Conservation (phyloP, 1,139 yeast species). For the Yamadazyma triangularis region DNA sequence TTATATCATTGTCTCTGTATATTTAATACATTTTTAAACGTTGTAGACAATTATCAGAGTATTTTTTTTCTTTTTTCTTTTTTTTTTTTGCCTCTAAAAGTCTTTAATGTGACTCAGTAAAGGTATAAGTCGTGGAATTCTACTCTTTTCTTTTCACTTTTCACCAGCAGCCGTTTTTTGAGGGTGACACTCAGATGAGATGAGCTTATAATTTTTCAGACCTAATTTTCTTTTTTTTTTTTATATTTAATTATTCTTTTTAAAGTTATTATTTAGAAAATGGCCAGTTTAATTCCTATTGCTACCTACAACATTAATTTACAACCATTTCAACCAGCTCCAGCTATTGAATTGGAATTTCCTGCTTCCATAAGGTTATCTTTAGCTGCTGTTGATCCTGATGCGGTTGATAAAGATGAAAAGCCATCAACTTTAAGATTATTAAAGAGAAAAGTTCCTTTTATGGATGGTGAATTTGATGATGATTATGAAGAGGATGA, state of each 20-base stretch:
- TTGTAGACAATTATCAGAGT: constrained; percentile 1
- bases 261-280: constrained; percentile 16
- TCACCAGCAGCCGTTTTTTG: too few relatives aligned
- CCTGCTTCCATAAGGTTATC: constrained; percentile 90
- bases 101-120: too few relatives aligned
- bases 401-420: constrained; percentile 70
- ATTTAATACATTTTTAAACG: constrained; percentile 28
- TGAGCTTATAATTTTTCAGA: too few relatives aligned
- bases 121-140: too few relatives aligned
- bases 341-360: constrained; percentile 79
- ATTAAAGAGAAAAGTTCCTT: constrained; percentile 64
- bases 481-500: constrained; percentile 45
- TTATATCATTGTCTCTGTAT: constrained; percentile 25
- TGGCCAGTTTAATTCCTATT: constrained; percentile 74
- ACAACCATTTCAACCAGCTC: constrained; percentile 80
- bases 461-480: constrained; percentile 44
- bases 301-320: constrained; percentile 83
- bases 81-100: too few relatives aligned
- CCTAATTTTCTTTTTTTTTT: too few relatives aligned
- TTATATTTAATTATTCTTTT: neutral
- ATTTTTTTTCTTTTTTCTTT: too few relatives aligned
- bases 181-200: too few relatives aligned
- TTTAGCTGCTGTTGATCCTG: constrained; percentile 94
- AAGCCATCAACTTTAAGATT: constrained; percentile 87
- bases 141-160: too few relatives aligned